These are phyloP conservation scores for Asterophora lycoperdoides DNA, from an alignment of 768 basidiomycete species.

Conservation along the genomic window DNA sequence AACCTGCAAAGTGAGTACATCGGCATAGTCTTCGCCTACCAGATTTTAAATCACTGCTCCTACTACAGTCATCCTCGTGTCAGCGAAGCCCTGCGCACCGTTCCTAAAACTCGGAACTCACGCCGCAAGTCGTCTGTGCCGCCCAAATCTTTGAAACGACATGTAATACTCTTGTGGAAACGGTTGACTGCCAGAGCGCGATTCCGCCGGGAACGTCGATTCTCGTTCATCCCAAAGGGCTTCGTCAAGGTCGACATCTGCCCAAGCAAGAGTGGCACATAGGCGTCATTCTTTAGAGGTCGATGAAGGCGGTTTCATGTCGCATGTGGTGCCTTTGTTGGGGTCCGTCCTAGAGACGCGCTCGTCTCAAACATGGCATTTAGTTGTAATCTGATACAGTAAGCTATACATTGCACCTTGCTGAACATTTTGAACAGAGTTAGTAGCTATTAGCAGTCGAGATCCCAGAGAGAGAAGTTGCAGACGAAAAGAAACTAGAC, in stretches of 20 bases:
- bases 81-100: neutral
- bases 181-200: conserved; percentile 21
- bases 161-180: conserved; percentile 30
- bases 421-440: too few species aligned
- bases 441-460: too few species aligned
- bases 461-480: too few species aligned
- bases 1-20: neutral
- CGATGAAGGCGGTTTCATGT: too few species aligned
- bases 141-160: conserved; percentile 19
- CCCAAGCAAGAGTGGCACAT: neutral
- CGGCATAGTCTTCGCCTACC: neutral
- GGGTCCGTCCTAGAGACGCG: too few species aligned
- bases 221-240: conserved; percentile 32
- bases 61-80: neutral
- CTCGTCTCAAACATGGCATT: too few species aligned
- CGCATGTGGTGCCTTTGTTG: too few species aligned
- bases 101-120: neutral
- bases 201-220: conserved; percentile 22
- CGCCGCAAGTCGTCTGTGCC: neutral
- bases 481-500: too few species aligned
- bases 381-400: too few species aligned
- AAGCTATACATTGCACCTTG: too few species aligned
- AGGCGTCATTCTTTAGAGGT: neutral
- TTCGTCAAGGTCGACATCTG: conserved; percentile 20
- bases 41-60: neutral